Evolutionary conservation across 495 filamentous ascomycete species (phyloP).

Genomic region (Penicillium coffeae): DNA sequence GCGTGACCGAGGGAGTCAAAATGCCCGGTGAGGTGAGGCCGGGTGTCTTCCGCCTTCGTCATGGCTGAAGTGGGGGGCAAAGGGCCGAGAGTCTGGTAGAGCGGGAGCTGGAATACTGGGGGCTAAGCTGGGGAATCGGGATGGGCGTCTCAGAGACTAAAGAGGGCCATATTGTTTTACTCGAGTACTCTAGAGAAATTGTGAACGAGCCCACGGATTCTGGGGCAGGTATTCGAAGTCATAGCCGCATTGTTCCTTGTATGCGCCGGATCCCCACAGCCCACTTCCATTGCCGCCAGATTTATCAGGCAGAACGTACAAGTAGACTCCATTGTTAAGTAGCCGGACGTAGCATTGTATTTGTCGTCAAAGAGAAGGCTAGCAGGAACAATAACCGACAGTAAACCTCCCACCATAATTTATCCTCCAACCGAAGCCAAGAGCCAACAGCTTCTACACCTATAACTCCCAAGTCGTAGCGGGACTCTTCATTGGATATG

Average conservation of each 20-base stretch:
- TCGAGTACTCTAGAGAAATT: neutral
- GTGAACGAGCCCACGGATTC: neutral
- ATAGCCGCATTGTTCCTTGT: neutral
- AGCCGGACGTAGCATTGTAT: no score
- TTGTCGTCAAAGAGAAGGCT: no score
- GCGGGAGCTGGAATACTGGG: no score
- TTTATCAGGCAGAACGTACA: neutral
- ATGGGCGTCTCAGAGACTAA: neutral
- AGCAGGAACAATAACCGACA: no score
- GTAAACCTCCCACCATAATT: no score
- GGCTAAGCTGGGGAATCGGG: no score
- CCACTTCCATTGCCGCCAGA: neutral
- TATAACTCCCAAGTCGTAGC: no score
- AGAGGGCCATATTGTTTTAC: neutral
- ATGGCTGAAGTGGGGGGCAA: slow-evolving; percentile 4
- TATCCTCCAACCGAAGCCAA: no score
- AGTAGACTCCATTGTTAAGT: no score
- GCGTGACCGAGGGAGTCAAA: slow-evolving; percentile 42
- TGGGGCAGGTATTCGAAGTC: neutral
- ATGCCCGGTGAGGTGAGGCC: slow-evolving; percentile 18
- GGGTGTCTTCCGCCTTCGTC: slow-evolving; percentile 30
- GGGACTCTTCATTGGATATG: no score
- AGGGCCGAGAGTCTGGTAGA: no score
- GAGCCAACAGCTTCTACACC: no score
- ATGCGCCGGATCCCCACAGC: neutral